These are phyloP conservation scores for Botrytis hyacinthi DNA, from an alignment of 2,329 filamentous ascomycete species.

Conservation along the genomic window DNA sequence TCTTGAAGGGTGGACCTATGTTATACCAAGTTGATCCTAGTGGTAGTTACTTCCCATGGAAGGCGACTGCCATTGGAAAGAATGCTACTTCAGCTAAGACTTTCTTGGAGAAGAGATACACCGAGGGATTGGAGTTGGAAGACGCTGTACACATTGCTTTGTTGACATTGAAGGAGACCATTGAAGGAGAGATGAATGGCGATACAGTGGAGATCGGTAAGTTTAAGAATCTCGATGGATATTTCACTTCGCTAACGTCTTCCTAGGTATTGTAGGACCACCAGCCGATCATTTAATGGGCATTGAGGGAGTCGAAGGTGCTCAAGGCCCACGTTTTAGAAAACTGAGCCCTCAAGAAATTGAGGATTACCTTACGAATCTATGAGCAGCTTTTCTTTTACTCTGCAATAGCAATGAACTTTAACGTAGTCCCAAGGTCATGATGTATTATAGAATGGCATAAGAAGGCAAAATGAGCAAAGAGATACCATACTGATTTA, in stretches of 20 bases:
- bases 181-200: constrained; percentile 98
- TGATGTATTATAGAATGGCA: constrained; percentile 42
- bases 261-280: constrained; percentile 84
- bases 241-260: constrained; percentile 30
- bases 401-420: constrained; percentile 25
- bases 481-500: constrained; percentile 32
- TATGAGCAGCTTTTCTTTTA: constrained; percentile 51
- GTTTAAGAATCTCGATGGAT: constrained; percentile 36
- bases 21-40: constrained; percentile 99
- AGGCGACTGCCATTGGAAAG: constrained; percentile 98
- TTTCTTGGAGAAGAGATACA: constrained; percentile 98
- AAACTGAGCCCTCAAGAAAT: constrained; percentile 97
- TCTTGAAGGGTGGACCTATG: constrained; percentile 93
- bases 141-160: constrained; percentile 98
- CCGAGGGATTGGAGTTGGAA: constrained; percentile 92
- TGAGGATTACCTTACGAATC: constrained; percentile 98
- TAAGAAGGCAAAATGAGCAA: constrained; percentile 36
- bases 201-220: constrained; percentile 97
- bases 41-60: constrained; percentile 98
- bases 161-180: constrained; percentile 96
- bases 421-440: constrained; percentile 25
- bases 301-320: constrained; percentile 83
- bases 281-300: constrained; percentile 92
- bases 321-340: constrained; percentile 81
- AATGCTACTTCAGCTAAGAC: constrained; percentile 98